A percentile compares a stretch with the other conserved stretches of the same genome.
Evolutionary conservation across 2,329 filamentous ascomycete species (phyloP).

Genomic region (Aspergillus ibericus): DNA sequence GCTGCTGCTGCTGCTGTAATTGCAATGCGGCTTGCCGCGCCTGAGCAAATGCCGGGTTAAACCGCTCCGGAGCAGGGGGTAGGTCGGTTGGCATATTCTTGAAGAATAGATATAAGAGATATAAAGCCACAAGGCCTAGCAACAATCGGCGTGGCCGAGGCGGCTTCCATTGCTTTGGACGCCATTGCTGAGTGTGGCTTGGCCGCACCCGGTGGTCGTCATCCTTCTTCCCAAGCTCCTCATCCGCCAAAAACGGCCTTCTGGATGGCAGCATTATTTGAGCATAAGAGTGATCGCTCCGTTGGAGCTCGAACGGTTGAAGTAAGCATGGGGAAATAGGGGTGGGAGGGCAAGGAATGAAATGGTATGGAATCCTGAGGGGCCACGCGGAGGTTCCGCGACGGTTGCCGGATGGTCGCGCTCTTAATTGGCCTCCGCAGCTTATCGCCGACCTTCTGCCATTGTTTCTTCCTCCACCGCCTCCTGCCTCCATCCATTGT

Average conservation of each 20-base stretch:
- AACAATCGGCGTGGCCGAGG: conserved; percentile 53
- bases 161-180: conserved; percentile 35
- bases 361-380: neutral
- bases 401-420: conserved; percentile 8
- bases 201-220: conserved; percentile 56
- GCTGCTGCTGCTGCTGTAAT: neutral
- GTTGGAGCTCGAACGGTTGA: conserved; percentile 19
- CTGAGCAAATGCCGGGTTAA: conserved; percentile 25
- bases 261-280: conserved; percentile 41
- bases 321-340: conserved; percentile 11
- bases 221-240: conserved; percentile 66
- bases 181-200: conserved; percentile 27
- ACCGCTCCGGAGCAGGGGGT: conserved; percentile 32
- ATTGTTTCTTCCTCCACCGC: neutral
- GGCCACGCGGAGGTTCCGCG: neutral
- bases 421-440: conserved; percentile 2
- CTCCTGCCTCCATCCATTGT: neutral
- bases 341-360: neutral
- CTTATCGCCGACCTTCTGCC: conserved; percentile 5
- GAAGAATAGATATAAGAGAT: conserved; percentile 63
- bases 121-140: conserved; percentile 48
- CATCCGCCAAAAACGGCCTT: conserved; percentile 53
- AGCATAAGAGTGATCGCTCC: conserved; percentile 21
- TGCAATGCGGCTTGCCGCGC: conserved; percentile 13
- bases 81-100: conserved; percentile 61